phyloP scores from a whole-genome alignment of 495 filamentous ascomycete species.

The Penicillium simplicissimum region DNA sequence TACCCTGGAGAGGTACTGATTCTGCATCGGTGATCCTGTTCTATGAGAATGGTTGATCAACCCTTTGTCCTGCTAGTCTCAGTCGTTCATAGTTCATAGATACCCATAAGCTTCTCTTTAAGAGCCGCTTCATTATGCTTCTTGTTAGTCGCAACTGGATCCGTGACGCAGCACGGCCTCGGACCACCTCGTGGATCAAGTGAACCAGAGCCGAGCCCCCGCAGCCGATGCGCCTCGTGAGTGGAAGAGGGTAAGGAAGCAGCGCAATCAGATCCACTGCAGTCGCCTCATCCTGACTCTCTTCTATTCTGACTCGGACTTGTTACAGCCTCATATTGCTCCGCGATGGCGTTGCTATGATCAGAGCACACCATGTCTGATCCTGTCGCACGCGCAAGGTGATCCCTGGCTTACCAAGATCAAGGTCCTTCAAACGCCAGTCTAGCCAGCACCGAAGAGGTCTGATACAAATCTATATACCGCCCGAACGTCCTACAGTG shows the following conservation, averaged over 20 bases:
- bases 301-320: neutral
- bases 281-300: neutral
- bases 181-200: neutral
- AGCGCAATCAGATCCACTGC: neutral
- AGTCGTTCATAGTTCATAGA: neutral
- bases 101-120: neutral
- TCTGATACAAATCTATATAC: constrained; percentile 64
- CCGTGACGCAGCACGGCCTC: neutral
- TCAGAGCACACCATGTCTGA: constrained; percentile 23
- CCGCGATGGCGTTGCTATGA: neutral
- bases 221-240: neutral
- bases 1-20: constrained; percentile 54
- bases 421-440: neutral
- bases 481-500: constrained; percentile 40
- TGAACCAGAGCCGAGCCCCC: neutral
- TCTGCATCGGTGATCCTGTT: constrained; percentile 51
- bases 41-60: neutral
- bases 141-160: neutral
- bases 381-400: constrained; percentile 5
- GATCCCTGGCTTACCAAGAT: neutral
- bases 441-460: constrained; percentile 33
- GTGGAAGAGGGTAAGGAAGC: neutral
- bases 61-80: neutral
- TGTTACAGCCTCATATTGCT: neutral
- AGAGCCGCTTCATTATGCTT: neutral